Evolutionary conservation across 805 yeast species (phyloP), one percentile per base, ranked within the genome.

Genomic region (Kodamaea kakaduensis): DNA sequence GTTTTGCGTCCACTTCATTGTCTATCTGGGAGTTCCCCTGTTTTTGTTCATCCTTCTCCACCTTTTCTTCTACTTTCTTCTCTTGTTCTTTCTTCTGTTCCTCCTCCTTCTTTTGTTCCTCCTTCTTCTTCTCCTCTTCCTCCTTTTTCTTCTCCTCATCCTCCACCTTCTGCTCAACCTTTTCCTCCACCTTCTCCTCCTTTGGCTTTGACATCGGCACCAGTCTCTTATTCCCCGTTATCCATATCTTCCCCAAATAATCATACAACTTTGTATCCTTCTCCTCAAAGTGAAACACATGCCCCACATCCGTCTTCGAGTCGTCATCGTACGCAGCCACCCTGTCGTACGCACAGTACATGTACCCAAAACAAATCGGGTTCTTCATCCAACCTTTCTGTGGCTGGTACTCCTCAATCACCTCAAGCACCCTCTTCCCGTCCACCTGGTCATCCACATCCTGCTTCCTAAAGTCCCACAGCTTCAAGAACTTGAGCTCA

Each of bases 351-450:
- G 69, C 71, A 48, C 73, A 67, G 32, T 67, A 64, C 30, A 55
- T 48, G 40, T 67, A 66, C 9, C 60, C 60, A 9, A 51, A 37
- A 42, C 73, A 67, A 14, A 54, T 38, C 0, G 51, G 46, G 32
- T 48, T 59, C 38, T 63, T 63, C 17, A 64, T 52, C 73, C 73
- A 67, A 5, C 71, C 71, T 33, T 64, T 64, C 37, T 62, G 71
- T 0, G 71, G 73, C 14, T 46, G 52, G 38, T 54, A 54, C 4
- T 42, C 46, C 6, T 36, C 40, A 7, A 55, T 46, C 21, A 52
- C 54, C 23, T 40, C 41, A 3, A 17, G 17, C 9, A 23, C 20
- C 7, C 27, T 26, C 32, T 42, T 34, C 12, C 43, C 46, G 5
- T 27, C 30, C 18, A 43, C 30, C 28, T 46, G 43, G 21, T 64